phyloP scores from a whole-genome alignment of 2,329 filamentous ascomycete genomes.

The Phoma herbarum region DNA sequence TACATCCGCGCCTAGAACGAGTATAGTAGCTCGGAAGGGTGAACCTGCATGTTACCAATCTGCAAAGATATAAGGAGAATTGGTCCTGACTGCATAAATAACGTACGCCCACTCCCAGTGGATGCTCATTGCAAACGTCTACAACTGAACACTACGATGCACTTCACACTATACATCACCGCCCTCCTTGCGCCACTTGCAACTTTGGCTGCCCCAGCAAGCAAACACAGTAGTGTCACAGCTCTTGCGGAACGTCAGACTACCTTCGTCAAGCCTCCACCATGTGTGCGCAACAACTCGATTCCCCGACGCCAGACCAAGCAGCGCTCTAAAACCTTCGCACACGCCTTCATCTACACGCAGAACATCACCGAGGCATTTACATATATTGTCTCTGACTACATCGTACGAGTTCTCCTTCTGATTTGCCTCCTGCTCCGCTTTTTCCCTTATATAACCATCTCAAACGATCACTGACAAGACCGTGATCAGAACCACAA shows the following conservation, averaged over 20 bases:
- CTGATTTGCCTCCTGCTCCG: not conserved
- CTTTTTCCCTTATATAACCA: too few species aligned
- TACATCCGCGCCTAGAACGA: not conserved
- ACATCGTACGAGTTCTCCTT: constrained; percentile 31
- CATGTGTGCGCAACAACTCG: constrained; percentile 31
- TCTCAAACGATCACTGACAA: too few species aligned
- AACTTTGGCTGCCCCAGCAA: constrained; percentile 28
- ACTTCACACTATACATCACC: constrained; percentile 24
- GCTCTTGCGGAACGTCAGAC: constrained; percentile 15
- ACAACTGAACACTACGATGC: too few species aligned
- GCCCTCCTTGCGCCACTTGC: constrained; percentile 26
- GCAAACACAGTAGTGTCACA: constrained; percentile 2
- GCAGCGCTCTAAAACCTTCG: constrained; percentile 32
- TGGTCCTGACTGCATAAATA: not conserved
- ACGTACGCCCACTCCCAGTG: too few species aligned
- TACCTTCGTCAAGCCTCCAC: constrained; percentile 33
- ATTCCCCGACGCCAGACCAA: constrained; percentile 27
- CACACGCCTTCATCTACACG: constrained; percentile 40
- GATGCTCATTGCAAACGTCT: too few species aligned
- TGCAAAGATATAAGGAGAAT: not conserved
- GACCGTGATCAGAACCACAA: constrained; percentile 41
- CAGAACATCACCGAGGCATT: constrained; percentile 44
- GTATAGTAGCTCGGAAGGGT: not conserved
- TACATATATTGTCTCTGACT: constrained; percentile 37
- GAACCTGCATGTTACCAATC: not conserved